Evolutionary conservation across 2,329 filamentous ascomycete genomes (phyloP), one percentile per base, ranked within the genome.

Genomic region (Thermomyces lanuginosus): DNA sequence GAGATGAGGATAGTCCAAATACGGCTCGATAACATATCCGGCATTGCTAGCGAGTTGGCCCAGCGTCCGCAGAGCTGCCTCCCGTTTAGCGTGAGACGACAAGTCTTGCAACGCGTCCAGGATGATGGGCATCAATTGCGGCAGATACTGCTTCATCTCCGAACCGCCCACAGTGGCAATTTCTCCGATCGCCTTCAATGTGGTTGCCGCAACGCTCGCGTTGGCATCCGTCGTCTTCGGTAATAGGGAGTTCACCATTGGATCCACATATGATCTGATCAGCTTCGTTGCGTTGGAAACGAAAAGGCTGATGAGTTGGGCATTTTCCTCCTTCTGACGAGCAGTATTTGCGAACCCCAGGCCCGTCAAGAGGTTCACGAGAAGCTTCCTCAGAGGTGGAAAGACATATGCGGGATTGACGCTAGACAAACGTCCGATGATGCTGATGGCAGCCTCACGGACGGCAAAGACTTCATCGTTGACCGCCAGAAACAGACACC

Each of bases 371-470:
- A 98, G 75, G 53, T 98, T 91, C 32, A 98, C 84, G 14, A 98
- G 69, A 4, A 91, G 78, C 54, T 98, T 98, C 36, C 89, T 77
- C 20, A 98, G 56, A 0, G 89, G 91, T 2, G 91, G 89, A 43
- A 98, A 92, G 39, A 98, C 84, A 52, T 98, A 98, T 31, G 91
- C 91, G 1, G 89, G 91, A 38, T 98, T 98, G 38, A 83, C 76
- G 27, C 72, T 69, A 1, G 89, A 91, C 30, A 99, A 62, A 8
- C 91, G 81, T 16, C 89, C 91, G 42, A 98, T 92, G 38, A 98
- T 93, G 10, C 81, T 77, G 44, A 99, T 93, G 6, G 89, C 80
- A 15, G 89, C 86, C 56, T 98, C 84, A 41, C 91, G 69, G 33
- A 95, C 92, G 2, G 74, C 66, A 38, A 95, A 98, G 2, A 83